Evolutionary conservation across 352 stramenopile genomes (phyloP).

Genomic region (Plasmopara viticola): DNA sequence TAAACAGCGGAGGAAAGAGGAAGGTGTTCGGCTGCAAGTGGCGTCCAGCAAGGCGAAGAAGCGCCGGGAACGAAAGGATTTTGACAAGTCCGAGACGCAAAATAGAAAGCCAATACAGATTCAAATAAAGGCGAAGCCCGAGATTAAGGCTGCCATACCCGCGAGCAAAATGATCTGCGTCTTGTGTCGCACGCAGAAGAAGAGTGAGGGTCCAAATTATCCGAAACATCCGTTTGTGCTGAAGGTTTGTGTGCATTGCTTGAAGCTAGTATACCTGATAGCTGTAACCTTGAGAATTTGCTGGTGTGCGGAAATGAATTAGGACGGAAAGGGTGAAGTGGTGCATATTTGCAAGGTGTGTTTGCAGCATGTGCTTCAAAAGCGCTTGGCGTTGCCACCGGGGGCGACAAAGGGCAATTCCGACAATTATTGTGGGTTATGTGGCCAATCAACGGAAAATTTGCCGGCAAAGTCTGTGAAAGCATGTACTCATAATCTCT

Average conservation of each 20-base stretch:
- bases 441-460: slow-evolving; percentile 24
- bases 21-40: slow-evolving; percentile 8
- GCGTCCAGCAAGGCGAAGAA: slow-evolving; percentile 15
- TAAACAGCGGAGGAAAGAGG: slow-evolving; percentile 13
- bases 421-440: slow-evolving; percentile 43
- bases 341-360: slow-evolving; percentile 66
- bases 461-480: slow-evolving; percentile 28
- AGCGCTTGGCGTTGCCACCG: slow-evolving; percentile 18
- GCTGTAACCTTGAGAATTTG: neutral
- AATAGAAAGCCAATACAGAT: slow-evolving; percentile 5
- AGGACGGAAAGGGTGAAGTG: slow-evolving; percentile 44
- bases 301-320: neutral
- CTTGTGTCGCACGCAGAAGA: slow-evolving; percentile 35
- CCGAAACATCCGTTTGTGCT: slow-evolving; percentile 69
- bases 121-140: slow-evolving; percentile 10
- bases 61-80: slow-evolving; percentile 6
- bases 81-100: slow-evolving; percentile 7
- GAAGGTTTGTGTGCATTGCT: slow-evolving; percentile 31
- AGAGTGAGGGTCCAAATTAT: slow-evolving; percentile 22
- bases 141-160: slow-evolving; percentile 6
- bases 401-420: slow-evolving; percentile 9
- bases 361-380: slow-evolving; percentile 43
- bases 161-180: slow-evolving; percentile 34
- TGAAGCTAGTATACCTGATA: neutral
- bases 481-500: slow-evolving; percentile 39